Base-by-base conservation (phyloP, 2,329 filamentous ascomycete species). In the Tolypocladium ophioglossoides region DNA sequence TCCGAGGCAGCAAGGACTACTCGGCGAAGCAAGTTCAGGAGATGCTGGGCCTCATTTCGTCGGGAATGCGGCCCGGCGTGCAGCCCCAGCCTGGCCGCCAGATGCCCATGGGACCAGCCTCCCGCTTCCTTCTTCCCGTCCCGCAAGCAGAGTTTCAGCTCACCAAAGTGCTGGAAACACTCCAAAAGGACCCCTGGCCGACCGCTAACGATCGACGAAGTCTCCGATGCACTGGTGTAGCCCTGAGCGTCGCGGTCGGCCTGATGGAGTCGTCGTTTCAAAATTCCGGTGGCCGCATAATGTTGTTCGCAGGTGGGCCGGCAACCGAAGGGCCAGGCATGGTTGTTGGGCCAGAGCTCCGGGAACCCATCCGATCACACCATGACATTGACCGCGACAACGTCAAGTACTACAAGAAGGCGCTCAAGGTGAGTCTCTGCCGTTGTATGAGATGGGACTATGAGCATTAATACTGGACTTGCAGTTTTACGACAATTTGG, bases 341-440 rank as follows among this genome's bases (percentile, higher is more conserved):
- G 82, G 94, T 99, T 35, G 94, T 99, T 67, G 91, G 91, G 2
- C 89, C 94, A 27, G 94, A 99, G 72, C 77, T 99, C 60, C 87
- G 92, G 69, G 94, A 99, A 70, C 91, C 95, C 11, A 97, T 99
- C 61, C 87, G 94, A 66, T 97, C 92, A 44, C 94, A 99, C 73
- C 94, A 99, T 72, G 94, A 99, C 66, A 99, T 99, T 70, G 94
- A 99, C 69, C 85, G 91, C 55, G 94, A 99, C 72, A 96, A 96
- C 69, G 95, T 96, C 75, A 99, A 99, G 72, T 96, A 97, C 74
- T 97, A 95, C 76, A 99, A 99, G 79, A 99, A 99, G 75, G 94
- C 94, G 24, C 74, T 96, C 51, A 99, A 97, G 83, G 87, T 90
- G 70, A 55, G 76, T 18, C 38, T 44, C 16, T 22, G 35, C 18